Base-by-base conservation (phyloP, 2,329 filamentous ascomycete genomes). In the Colletotrichum viniferum region DNA sequence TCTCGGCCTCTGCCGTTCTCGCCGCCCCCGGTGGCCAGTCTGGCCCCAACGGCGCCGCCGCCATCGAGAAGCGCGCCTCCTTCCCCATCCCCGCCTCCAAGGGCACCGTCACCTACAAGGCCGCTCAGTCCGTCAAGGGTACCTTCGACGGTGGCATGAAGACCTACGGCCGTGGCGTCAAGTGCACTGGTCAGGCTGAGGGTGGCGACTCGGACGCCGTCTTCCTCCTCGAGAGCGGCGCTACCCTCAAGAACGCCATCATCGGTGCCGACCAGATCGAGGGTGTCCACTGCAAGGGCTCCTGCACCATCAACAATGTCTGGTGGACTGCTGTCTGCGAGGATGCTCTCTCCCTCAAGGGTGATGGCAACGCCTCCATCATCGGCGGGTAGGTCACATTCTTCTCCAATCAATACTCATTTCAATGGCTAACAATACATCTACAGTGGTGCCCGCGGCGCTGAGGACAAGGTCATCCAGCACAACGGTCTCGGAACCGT, bases 311-410 rank as follows among this genome's bases (percentile, higher is more conserved):
- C 10, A 81, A 85, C 77, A 86, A 84, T n/a, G 88, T 88, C 56
- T 89, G 87, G 87, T 89, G 87, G 74, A 84, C 86, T 69, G 84
- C 87, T 32, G 86, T 88, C 63, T 88, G 86, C 74, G 86, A 88
- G 66, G 76, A 77, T 30, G 76, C 76, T 64, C 62, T 77, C 26
- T 55, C 69, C 55, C 52, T 76, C 3, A 76, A 76, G 73, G 76
- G 76, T 7, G 38, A 77, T 58, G 76, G 76, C 70, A 74, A 77
- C 74, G 75, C 75, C 71, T 56, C 13, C 67, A 18, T 75, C 71
- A 74, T 76, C 52, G 71, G 74, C 38, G 71, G 66, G 71, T 69
- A 56, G 64, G 71, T 69, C 14, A 5, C 16, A 13, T 5, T 24
- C 28, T 12, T 5, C n/a, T 24, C 16, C 4, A 9, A n/a, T 3